Conservation (phyloP, 2,329 filamentous ascomycete species). For the Beauveria rudraprayagi region DNA sequence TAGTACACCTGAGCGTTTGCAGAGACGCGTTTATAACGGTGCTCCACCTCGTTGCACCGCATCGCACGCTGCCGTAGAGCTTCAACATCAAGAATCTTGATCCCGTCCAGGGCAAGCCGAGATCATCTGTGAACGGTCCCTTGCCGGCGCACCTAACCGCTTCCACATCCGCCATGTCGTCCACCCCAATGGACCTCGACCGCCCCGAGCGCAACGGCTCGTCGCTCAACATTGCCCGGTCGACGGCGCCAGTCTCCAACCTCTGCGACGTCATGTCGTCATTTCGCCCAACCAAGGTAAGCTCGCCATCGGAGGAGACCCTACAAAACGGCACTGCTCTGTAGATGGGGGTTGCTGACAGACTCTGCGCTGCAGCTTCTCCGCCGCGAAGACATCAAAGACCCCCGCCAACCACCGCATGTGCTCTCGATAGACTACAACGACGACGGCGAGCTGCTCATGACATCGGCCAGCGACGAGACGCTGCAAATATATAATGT, state of each 20-base stretch:
- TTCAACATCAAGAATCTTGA: not conserved
- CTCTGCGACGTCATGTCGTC: slow-evolving; percentile 69
- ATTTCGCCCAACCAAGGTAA: slow-evolving; percentile 74
- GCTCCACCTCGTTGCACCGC: not conserved
- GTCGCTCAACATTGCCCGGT: slow-evolving; percentile 43
- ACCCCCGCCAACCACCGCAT: slow-evolving; percentile 46
- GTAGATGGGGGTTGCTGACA: not conserved
- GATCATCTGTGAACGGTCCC: not conserved
- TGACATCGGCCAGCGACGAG: slow-evolving; percentile 88
- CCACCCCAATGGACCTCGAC: slow-evolving; percentile 52
- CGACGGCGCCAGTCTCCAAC: slow-evolving; percentile 48
- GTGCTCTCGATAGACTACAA: slow-evolving; percentile 94
- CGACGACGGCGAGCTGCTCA: slow-evolving; percentile 84
- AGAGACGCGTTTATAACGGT: not conserved
- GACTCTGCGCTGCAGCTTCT: slow-evolving; percentile 37
- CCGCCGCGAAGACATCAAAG: slow-evolving; percentile 47
- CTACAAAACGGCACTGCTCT: too few species aligned
- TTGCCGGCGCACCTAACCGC: not conserved
- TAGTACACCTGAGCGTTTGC: not conserved
- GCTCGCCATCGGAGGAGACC: slow-evolving; percentile 10
- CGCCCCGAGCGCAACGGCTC: slow-evolving; percentile 33
- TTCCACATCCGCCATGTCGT: slow-evolving; percentile 34
- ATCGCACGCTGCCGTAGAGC: not conserved
- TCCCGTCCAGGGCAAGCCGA: not conserved
- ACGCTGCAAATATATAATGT: slow-evolving; percentile 94